A percentile compares a stretch with the other conserved stretches of the same genome.
Conservation (phyloP, 805 yeast species). For the Candida ipomoeae region DNA sequence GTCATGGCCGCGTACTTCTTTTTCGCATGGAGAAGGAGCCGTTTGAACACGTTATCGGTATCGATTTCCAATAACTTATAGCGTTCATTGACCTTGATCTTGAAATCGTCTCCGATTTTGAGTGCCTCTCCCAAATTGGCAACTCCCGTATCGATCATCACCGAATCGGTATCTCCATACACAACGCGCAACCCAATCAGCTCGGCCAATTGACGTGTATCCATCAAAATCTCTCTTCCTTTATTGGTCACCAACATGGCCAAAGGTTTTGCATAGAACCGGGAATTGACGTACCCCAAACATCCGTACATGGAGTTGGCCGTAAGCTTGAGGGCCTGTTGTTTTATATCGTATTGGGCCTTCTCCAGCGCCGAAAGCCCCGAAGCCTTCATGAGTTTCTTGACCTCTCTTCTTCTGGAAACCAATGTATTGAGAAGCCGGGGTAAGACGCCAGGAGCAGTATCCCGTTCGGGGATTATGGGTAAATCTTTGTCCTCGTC, state of each 20-base stretch:
- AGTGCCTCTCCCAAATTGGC: slow-evolving; percentile 67
- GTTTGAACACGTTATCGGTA: slow-evolving; percentile 87
- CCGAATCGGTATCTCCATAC: slow-evolving; percentile 98
- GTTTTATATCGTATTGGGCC: slow-evolving; percentile 90
- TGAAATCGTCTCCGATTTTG: slow-evolving; percentile 80
- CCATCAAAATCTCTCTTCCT: slow-evolving; percentile 93
- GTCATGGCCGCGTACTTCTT: slow-evolving; percentile 95
- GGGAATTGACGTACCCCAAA: slow-evolving; percentile 83
- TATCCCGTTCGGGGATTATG: slow-evolving; percentile 54
- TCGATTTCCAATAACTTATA: slow-evolving; percentile 88
- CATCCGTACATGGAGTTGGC: slow-evolving; percentile 99
- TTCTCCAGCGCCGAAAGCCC: slow-evolving; percentile 57
- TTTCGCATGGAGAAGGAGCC: slow-evolving; percentile 83
- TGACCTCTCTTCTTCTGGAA: slow-evolving; percentile 88
- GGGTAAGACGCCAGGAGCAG: slow-evolving; percentile 79
- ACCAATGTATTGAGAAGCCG: slow-evolving; percentile 78
- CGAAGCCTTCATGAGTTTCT: slow-evolving; percentile 75
- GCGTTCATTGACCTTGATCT: slow-evolving; percentile 79
- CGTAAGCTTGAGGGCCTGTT: slow-evolving; percentile 91
- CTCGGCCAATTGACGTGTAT: slow-evolving; percentile 90
- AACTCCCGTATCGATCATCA: slow-evolving; percentile 92
- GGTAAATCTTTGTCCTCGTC: slow-evolving; percentile 64
- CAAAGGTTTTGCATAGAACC: slow-evolving; percentile 93
- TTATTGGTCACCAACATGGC: slow-evolving; percentile 94
- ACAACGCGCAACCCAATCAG: slow-evolving; percentile 77